phyloP scores from a whole-genome alignment of 164 flowering plant genomes.

The Macadamia tetraphylla region DNA sequence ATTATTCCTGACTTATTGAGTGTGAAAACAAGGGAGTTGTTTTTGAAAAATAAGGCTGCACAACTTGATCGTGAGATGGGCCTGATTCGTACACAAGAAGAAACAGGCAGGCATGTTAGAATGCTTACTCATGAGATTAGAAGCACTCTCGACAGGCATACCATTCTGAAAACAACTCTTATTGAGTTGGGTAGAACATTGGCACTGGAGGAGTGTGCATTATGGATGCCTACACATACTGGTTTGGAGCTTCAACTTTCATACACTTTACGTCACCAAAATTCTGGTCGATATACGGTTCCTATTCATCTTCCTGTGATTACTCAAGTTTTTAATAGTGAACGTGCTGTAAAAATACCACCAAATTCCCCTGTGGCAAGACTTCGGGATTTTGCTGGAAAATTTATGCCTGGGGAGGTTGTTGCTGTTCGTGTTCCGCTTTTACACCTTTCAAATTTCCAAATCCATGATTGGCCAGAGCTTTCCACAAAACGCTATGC shows the following conservation, averaged over 20 bases:
- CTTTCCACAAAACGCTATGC: slow-evolving; percentile 73
- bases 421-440: slow-evolving; percentile 91
- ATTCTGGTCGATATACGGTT: slow-evolving; percentile 61
- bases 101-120: slow-evolving; percentile 85
- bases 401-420: slow-evolving; percentile 67
- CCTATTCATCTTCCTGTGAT: slow-evolving; percentile 74
- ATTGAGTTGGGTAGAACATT: slow-evolving; percentile 80
- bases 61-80: slow-evolving; percentile 92
- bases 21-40: slow-evolving; percentile 77
- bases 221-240: slow-evolving; percentile 85
- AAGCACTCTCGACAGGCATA: slow-evolving; percentile 82
- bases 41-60: slow-evolving; percentile 83
- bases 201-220: slow-evolving; percentile 79
- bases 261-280: slow-evolving; percentile 62
- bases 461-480: slow-evolving; percentile 76
- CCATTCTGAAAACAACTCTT: slow-evolving; percentile 75
- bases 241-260: slow-evolving; percentile 83
- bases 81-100: slow-evolving; percentile 77
- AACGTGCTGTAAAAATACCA: slow-evolving; percentile 63
- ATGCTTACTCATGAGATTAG: slow-evolving; percentile 91
- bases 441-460: slow-evolving; percentile 69
- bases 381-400: slow-evolving; percentile 53
- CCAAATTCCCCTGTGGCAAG: slow-evolving; percentile 71
- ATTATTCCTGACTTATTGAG: slow-evolving; percentile 83
- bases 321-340: slow-evolving; percentile 62